Evolutionary conservation across 2,329 filamentous ascomycete genomes (phyloP), one percentile per base, ranked within the genome.

Genomic region (Didymella exigua): DNA sequence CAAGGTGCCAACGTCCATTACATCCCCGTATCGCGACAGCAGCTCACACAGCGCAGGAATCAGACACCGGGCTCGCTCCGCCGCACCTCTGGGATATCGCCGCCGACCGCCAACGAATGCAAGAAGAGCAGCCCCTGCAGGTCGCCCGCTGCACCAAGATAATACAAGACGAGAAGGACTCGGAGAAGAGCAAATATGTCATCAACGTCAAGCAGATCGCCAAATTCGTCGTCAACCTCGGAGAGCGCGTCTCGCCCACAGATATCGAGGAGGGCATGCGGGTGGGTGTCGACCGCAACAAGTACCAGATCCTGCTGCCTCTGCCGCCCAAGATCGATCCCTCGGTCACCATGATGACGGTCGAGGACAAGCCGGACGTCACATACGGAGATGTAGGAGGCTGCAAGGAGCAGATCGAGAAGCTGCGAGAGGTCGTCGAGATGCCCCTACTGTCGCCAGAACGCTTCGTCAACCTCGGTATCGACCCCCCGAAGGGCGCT

Each of bases 201-300:
- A 99, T 99, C 84, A 99, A 99, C 79, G 93, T 99, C 68, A 99
- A 99, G 83, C 95, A 99, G 78, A 99, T 99, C 71, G 95, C 95
- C 72, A 99, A 99, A 80, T 99, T 99, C 71, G 95, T 99, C 45
- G 95, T 99, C 63, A 95, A 97, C 78, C 86, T 99, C 47, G 95
- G 95, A 68, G 95, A 99, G 75, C 89, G 95, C 62, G 95, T 99
- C 67, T 96, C 90, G 72, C 95, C 95, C 44, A 98, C 95, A 66
- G 95, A 99, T 86, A 99, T 99, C 70, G 95, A 99, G 75, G 95
- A 99, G 78, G 95, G 95, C 62, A 99, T 99, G 95, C 88, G 95
- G 66, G 95, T 99, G 59, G 95, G 93, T 74, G 95, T 99, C 75
- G 95, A 99, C 78, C 86, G 95, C 54, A 98, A 96, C 82, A 99